Base-by-base conservation (phyloP, 2,329 filamentous ascomycete species). In the Microdochium bolleyi region DNA sequence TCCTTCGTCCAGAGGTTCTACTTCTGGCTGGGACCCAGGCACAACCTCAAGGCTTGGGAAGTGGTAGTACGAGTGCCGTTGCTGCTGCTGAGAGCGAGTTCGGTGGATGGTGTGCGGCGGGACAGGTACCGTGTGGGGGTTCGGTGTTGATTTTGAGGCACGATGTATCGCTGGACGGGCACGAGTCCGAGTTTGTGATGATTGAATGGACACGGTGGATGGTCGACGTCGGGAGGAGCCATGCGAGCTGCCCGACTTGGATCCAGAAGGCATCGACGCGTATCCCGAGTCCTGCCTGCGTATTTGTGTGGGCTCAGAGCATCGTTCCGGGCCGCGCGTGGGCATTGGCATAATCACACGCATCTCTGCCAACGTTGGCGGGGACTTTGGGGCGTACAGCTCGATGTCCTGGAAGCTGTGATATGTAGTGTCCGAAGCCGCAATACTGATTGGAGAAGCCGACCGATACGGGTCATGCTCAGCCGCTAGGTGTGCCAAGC, bases 211-310 rank as follows among this genome's bases (percentile, higher is more conserved):
- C 9, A 58, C 58, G 9, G 61, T 56, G 4, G 69, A 65, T 14
- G 59, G 60, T 32, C 63, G 61, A 16, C 58, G 61, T 9, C 58
- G 58, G 34, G 63, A 64, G 16, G 62, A 60, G 3, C 62, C 41
- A 21, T 22, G 64, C 2, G 74, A 76, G 16, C 64, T 64, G 9
- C 67, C 68, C 3, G 61, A 58, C 14, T 72, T 73, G n/a, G 66
- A 67, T 22, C 66, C 68, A 2, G 73, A 70, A 9, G 67, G 64
- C 48, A 73, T 70, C 2, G 79, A 82, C 60, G 78, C 79, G 58
- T 83, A 83, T 32, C 80, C 80, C 0, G 80, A 83, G 61, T 83
- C 79, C 55, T 81, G 78, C 14, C 80, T 73, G 50, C 73, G 72
- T 70, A 82, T 80, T 0, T 70, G 63, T 13, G 63, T 61, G 1